Evolutionary conservation across 768 basidiomycete species (phyloP).

Genomic region (Floccularia luteovirens): DNA sequence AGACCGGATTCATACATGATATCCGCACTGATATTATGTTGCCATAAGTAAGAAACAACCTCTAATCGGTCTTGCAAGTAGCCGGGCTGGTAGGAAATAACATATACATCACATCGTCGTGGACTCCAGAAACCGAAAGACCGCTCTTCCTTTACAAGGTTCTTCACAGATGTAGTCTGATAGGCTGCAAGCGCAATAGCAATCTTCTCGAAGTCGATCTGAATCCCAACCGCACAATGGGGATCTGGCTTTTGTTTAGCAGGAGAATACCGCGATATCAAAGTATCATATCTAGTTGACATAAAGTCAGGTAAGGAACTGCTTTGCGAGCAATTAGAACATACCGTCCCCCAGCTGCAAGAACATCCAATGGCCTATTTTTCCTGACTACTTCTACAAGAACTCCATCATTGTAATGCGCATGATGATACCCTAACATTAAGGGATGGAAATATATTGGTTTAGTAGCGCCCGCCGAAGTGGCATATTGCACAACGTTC

Average conservation of each 20-base stretch:
- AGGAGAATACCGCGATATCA: constrained; percentile 55
- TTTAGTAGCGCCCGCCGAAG: constrained; percentile 54
- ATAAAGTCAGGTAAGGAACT: constrained; percentile 1
- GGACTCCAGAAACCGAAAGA: constrained; percentile 90
- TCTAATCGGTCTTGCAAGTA: constrained; percentile 73
- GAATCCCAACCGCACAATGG: constrained; percentile 64
- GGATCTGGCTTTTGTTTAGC: constrained; percentile 45
- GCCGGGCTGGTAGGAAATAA: constrained; percentile 72
- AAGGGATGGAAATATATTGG: constrained; percentile 64
- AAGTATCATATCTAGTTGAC: constrained; percentile 55
- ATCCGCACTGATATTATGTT: constrained; percentile 77
- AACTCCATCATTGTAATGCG: constrained; percentile 66
- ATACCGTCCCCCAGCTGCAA: constrained; percentile 80
- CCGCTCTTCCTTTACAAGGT: constrained; percentile 66
- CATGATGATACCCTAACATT: constrained; percentile 60
- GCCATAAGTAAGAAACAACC: constrained; percentile 71
- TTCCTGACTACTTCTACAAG: constrained; percentile 68
- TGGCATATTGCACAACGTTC: constrained; percentile 50
- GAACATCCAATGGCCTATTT: constrained; percentile 58
- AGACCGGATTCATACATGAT: constrained; percentile 80
- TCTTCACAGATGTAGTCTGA: constrained; percentile 62
- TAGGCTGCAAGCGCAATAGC: constrained; percentile 59
- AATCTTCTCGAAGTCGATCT: constrained; percentile 77
- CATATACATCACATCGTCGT: constrained; percentile 82
- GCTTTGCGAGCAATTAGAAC: constrained; percentile 7